Conservation (phyloP, 176 grass and related monocot species). For the Chloris gayana region DNA sequence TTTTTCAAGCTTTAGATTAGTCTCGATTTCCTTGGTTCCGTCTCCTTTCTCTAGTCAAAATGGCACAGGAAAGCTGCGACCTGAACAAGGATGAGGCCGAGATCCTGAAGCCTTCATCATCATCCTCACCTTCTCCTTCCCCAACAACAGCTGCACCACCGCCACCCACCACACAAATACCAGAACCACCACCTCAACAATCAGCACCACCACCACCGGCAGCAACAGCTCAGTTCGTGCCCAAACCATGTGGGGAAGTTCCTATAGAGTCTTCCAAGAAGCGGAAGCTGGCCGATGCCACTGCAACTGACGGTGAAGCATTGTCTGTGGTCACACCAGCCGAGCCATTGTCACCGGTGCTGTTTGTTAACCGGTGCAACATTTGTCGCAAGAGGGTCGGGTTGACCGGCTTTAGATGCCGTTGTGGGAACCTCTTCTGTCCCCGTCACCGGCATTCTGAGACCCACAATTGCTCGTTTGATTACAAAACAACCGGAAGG, state of each 20-base stretch:
- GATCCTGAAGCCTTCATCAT: conserved; percentile 55
- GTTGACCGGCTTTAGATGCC: conserved; percentile 46
- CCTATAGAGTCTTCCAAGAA: conserved; percentile 33
- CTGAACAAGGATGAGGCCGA: conserved; percentile 60
- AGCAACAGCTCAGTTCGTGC: conserved; percentile 22
- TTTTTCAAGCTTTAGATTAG: conserved; percentile 5
- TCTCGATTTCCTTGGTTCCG: neutral
- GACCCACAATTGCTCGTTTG: conserved; percentile 52
- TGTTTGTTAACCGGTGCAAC: conserved; percentile 48
- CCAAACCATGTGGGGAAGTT: conserved; percentile 33
- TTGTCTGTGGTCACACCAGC: neutral
- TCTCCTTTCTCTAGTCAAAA: conserved; percentile 25
- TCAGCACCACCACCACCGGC: neutral
- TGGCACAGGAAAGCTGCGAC: conserved; percentile 60
- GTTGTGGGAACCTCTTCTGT: conserved; percentile 54
- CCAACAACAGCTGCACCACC: conserved; percentile 23
- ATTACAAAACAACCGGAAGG: conserved; percentile 44
- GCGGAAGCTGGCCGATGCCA: conserved; percentile 3
- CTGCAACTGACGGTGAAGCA: neutral
- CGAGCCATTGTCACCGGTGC: conserved; percentile 18
- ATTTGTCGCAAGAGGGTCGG: conserved; percentile 49
- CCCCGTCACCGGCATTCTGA: conserved; percentile 48
- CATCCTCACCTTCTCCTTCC: conserved; percentile 37
- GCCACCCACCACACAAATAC: conserved; percentile 29
- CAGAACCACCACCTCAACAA: conserved; percentile 34